These are phyloP conservation scores for Podaxis mareebaensis DNA, from an alignment of 768 basidiomycete species.

Conservation along the genomic window DNA sequence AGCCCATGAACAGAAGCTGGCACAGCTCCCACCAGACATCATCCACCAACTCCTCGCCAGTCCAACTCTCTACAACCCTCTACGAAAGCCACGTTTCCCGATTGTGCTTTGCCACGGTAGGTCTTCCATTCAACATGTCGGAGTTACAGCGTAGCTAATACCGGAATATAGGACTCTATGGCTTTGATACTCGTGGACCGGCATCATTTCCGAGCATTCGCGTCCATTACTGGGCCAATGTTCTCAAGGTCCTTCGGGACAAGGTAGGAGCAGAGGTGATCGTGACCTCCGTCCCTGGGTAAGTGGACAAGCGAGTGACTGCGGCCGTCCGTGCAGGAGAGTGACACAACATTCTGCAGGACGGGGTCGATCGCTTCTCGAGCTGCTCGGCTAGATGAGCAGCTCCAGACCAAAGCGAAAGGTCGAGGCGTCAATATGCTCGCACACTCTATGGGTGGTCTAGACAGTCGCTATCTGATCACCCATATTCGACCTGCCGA, in stretches of 20 bases:
- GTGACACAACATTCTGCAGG: conserved; percentile 38
- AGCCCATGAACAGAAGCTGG: conserved; percentile 16
- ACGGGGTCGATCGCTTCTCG: conserved; percentile 89
- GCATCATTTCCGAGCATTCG: conserved; percentile 78
- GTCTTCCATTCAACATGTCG: conserved; percentile 22
- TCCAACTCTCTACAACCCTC: conserved; percentile 76
- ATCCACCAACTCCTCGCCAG: conserved; percentile 75
- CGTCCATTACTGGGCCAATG: conserved; percentile 93
- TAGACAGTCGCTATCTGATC: conserved; percentile 93
- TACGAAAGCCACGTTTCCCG: conserved; percentile 81
- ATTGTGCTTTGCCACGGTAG: conserved; percentile 96
- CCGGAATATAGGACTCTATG: conserved; percentile 72
- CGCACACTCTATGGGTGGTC: conserved; percentile 97
- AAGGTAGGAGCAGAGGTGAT: conserved; percentile 93
- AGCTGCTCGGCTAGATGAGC: conserved; percentile 71
- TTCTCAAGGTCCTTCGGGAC: conserved; percentile 76
- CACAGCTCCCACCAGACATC: conserved; percentile 38
- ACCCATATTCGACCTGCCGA: conserved; percentile 78
- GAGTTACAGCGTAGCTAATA: not conserved
- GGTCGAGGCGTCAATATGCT: conserved; percentile 90
- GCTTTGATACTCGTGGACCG: conserved; percentile 90
- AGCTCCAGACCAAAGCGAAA: conserved; percentile 61
- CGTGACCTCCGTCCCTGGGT: conserved; percentile 94
- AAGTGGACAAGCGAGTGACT: conserved; percentile 29
- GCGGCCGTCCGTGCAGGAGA: not conserved